Conservation (phyloP, 2,329 filamentous ascomycete species). For the Aspergillus glaucus region DNA sequence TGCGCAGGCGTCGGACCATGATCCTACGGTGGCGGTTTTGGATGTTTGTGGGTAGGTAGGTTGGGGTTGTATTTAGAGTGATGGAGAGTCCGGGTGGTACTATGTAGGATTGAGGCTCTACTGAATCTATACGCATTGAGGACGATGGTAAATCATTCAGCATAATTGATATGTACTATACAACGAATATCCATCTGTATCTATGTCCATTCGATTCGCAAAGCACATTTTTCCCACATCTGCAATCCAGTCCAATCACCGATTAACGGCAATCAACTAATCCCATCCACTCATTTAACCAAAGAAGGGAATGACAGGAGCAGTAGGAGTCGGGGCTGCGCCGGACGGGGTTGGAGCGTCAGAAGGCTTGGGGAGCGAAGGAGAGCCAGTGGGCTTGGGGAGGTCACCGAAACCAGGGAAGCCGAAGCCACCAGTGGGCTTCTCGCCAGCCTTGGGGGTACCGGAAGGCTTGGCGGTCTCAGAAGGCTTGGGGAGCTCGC, state of each 20-base stretch:
- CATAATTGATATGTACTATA: too few species aligned
- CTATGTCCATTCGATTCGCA: background rate
- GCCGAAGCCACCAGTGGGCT: too few species aligned
- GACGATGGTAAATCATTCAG: too few species aligned
- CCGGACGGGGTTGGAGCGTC: background rate
- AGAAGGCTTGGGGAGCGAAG: background rate
- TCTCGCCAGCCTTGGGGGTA: background rate
- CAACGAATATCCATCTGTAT: too few species aligned
- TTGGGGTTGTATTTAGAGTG: background rate
- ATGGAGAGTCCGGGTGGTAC: background rate
- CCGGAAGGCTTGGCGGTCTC: background rate
- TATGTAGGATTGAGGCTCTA: background rate
- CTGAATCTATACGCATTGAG: background rate
- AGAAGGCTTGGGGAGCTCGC: background rate
- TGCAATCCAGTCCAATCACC: background rate
- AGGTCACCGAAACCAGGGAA: background rate
- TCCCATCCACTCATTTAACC: background rate
- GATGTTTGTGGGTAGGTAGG: slow-evolving; percentile 46
- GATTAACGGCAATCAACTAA: background rate
- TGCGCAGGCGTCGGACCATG: slow-evolving; percentile 60
- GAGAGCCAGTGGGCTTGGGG: background rate
- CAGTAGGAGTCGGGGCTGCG: background rate
- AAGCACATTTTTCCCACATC: background rate
- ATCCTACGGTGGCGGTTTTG: slow-evolving; percentile 59
- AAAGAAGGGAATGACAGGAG: background rate